Percentiles rank a stretch among this genome's conserved stretches.
Evolutionary conservation across 176 grass and related monocot species (phyloP).

Genomic region (Dendrocalamus sinicus): DNA sequence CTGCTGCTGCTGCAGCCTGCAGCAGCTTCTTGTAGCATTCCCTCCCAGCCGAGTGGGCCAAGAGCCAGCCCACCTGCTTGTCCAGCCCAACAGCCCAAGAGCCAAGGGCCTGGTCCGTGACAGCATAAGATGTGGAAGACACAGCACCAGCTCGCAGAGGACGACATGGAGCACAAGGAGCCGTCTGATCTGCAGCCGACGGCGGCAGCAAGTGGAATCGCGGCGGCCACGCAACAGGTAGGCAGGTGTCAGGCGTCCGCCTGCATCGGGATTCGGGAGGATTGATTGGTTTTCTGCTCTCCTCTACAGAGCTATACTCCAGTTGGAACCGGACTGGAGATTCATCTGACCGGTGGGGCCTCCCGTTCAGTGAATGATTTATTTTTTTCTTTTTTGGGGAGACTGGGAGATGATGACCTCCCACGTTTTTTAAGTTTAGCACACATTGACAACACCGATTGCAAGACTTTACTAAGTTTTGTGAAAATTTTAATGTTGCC

Average conservation of each 20-base stretch:
- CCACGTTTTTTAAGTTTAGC: too few relatives aligned
- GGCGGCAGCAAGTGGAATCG: conserved; percentile 26
- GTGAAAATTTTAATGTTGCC: too few relatives aligned
- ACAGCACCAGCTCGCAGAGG: neutral
- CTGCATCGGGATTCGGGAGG: neutral
- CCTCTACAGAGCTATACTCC: neutral
- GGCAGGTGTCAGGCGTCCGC: neutral
- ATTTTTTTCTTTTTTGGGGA: neutral
- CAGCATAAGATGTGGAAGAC: neutral
- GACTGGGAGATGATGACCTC: too few relatives aligned
- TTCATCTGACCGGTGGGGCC: neutral
- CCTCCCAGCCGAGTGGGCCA: too few relatives aligned
- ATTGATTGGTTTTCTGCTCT: neutral
- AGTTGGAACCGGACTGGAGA: neutral
- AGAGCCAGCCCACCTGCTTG: too few relatives aligned
- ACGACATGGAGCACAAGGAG: neutral
- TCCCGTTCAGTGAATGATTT: neutral
- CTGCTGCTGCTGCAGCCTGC: too few relatives aligned
- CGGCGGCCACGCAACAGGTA: conserved; percentile 20
- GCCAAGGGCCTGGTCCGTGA: too few relatives aligned
- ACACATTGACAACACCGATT: too few relatives aligned
- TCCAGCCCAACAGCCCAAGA: too few relatives aligned
- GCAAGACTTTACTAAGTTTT: too few relatives aligned
- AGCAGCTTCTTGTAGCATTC: too few relatives aligned
- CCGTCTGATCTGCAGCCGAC: conserved; percentile 11